phyloP scores from a whole-genome alignment of 805 yeast species.

The Candida maris region DNA sequence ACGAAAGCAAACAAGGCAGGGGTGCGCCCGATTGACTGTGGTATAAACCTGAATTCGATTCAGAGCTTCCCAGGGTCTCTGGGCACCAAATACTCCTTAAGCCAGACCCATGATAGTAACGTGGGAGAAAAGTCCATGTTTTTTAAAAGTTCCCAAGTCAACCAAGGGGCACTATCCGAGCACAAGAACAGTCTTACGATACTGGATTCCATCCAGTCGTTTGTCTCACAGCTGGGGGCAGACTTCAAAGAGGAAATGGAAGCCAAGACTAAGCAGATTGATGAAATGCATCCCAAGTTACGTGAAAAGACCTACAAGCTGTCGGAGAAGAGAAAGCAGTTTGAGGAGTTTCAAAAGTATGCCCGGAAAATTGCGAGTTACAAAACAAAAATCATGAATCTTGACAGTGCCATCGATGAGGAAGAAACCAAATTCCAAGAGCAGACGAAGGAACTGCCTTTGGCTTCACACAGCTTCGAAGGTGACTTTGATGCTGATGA shows the following conservation, averaged over 20 bases:
- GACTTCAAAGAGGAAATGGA: conserved; percentile 58
- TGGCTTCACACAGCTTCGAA: conserved; percentile 37
- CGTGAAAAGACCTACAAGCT: conserved; percentile 54
- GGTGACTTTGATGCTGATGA: conserved; percentile 83
- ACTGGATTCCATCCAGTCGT: conserved; percentile 47
- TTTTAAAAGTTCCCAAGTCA: not conserved
- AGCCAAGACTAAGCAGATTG: conserved; percentile 49
- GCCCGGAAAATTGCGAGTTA: conserved; percentile 44
- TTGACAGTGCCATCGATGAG: conserved; percentile 59
- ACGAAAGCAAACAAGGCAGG: conserved; percentile 80
- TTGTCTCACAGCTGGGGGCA: conserved; percentile 48
- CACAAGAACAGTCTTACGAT: conserved; percentile 36
- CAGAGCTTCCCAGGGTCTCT: conserved; percentile 3
- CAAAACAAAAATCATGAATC: conserved; percentile 52
- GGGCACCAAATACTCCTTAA: not conserved
- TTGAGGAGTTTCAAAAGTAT: conserved; percentile 49
- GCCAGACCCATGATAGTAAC: not conserved
- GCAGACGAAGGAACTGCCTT: conserved; percentile 31
- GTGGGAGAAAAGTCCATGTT: not conserved
- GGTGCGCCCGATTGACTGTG: conserved; percentile 81
- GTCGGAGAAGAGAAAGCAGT: conserved; percentile 43
- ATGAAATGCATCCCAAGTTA: conserved; percentile 50
- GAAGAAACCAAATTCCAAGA: conserved; percentile 56
- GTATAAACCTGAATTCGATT: conserved; percentile 45
- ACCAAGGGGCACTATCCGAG: conserved; percentile 5